Conservation (phyloP, 352 stramenopile genomes). For the Pythium graminicola region DNA sequence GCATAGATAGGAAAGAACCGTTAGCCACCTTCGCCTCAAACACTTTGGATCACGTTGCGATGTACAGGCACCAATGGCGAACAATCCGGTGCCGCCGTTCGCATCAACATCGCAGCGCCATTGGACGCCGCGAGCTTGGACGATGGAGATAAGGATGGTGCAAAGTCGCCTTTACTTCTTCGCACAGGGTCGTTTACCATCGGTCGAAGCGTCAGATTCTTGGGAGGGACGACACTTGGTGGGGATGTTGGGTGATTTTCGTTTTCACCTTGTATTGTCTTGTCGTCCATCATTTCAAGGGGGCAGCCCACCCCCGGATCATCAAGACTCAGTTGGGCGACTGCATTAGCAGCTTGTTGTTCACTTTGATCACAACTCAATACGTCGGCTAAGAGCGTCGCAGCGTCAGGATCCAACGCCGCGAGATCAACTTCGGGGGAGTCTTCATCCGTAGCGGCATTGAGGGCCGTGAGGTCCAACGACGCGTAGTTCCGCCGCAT, state of each 20-base stretch:
- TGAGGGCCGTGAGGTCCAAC: conserved; percentile 19
- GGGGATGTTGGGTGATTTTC: conserved; percentile 6
- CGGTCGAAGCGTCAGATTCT: conserved; percentile 8
- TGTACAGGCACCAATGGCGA: conserved; percentile 5
- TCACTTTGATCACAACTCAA: background rate
- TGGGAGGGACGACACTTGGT: conserved; percentile 4
- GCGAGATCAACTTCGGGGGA: background rate
- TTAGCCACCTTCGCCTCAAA: no score
- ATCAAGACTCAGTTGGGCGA: conserved; percentile 18
- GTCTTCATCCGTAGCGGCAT: conserved; percentile 2
- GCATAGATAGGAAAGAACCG: no score
- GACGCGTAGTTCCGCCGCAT: conserved; percentile 25
- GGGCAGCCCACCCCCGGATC: conserved; percentile 15
- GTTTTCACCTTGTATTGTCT: background rate
- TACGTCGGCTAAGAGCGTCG: conserved; percentile 1
- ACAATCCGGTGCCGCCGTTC: background rate
- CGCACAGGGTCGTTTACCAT: conserved; percentile 12
- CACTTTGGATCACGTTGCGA: conserved; percentile 21
- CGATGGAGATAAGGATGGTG: background rate
- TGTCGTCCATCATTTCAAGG: conserved; percentile 14
- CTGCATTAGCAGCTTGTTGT: background rate
- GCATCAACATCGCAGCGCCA: conserved; percentile 4
- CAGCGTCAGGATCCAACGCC: background rate
- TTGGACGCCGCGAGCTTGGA: conserved; percentile 9
- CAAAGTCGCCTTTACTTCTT: conserved; percentile 6